These are phyloP conservation scores for Amanita muscaria DNA, from an alignment of 768 basidiomycete species.

Conservation along the genomic window DNA sequence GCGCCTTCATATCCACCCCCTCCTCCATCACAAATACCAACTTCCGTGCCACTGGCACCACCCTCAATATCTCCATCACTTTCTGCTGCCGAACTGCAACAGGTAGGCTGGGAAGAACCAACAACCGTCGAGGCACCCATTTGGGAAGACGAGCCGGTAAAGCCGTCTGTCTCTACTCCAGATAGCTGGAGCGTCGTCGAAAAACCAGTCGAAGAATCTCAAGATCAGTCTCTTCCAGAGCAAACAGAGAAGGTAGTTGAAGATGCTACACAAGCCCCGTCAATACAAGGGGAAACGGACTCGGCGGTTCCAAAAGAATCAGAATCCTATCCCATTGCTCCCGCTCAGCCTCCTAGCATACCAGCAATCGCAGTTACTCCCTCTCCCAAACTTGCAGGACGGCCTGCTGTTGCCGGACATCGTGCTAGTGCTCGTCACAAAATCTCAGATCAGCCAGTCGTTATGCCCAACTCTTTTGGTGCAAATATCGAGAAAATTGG, in stretches of 20 bases:
- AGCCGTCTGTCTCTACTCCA: conserved; percentile 20
- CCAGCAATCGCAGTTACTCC: conserved; percentile 32
- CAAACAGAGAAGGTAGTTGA: conserved; percentile 8
- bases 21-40: conserved; percentile 27
- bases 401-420: conserved; percentile 45
- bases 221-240: conserved; percentile 9
- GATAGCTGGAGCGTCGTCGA: conserved; percentile 28
- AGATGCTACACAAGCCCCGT: background rate
- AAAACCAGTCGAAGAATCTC: conserved; percentile 15
- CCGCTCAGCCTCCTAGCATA: conserved; percentile 21
- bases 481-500: conserved; percentile 67
- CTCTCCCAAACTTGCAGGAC: conserved; percentile 42
- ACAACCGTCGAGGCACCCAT: conserved; percentile 58
- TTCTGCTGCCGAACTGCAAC: conserved; percentile 20
- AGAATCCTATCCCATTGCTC: conserved; percentile 24
- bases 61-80: background rate
- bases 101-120: conserved; percentile 61
- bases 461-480: conserved; percentile 67
- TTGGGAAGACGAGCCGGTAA: conserved; percentile 63
- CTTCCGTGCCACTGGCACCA: conserved; percentile 23
- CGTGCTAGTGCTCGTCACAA: conserved; percentile 59
- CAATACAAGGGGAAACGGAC: background rate
- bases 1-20: conserved; percentile 31
- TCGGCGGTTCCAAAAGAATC: conserved; percentile 5
- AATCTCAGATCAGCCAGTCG: conserved; percentile 68